Conservation (phyloP, 306 rosid genomes). For the Cucumis melo region DNA sequence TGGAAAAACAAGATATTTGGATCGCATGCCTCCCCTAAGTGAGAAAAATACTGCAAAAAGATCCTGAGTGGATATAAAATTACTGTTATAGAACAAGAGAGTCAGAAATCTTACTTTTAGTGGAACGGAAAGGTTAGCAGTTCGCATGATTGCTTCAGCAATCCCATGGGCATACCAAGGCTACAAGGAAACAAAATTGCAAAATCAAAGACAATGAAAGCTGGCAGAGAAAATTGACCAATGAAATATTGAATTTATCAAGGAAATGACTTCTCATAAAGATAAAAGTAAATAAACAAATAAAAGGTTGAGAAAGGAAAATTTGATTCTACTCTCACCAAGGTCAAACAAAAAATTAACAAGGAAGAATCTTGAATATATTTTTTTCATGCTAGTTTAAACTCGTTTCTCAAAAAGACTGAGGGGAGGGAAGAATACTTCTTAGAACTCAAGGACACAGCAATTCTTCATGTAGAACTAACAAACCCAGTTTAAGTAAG, state of each 20-base stretch:
- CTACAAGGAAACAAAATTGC: constrained; percentile 25
- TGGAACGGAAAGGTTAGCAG: constrained; percentile 94
- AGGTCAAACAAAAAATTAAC: not conserved
- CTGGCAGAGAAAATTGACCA: not conserved
- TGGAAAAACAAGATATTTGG: not conserved
- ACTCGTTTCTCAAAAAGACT: not conserved
- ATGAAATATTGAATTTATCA: not conserved
- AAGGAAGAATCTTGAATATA: not conserved
- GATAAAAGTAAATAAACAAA: too few relatives aligned
- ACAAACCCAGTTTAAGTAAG: too few relatives aligned
- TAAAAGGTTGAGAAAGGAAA: not conserved
- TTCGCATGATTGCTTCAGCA: constrained; percentile 95
- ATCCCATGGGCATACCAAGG: constrained; percentile 99
- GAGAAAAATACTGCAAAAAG: not conserved
- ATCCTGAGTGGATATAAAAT: not conserved
- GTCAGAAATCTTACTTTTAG: constrained; percentile 47
- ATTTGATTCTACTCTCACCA: not conserved
- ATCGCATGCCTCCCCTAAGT: not conserved
- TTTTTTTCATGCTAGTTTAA: not conserved
- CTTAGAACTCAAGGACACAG: not conserved
- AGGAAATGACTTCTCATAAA: too few relatives aligned
- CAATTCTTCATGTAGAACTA: not conserved
- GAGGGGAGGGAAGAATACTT: not conserved
- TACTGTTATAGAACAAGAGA: not conserved
- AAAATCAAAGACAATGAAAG: constrained; percentile 8